Conservation (phyloP, 2,329 filamentous ascomycete genomes). For the Phialocephala sp. region DNA sequence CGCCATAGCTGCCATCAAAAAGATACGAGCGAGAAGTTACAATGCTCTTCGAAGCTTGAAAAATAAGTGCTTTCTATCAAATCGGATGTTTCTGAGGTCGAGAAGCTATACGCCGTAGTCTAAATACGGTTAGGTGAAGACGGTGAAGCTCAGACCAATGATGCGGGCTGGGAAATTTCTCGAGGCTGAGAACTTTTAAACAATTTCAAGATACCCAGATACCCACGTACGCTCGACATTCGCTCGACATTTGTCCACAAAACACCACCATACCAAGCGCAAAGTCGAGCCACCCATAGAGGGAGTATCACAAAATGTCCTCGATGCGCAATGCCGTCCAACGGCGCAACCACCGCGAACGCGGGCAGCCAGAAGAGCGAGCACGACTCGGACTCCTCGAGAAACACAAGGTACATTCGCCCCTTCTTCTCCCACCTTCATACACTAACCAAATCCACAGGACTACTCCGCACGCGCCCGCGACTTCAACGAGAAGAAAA, state of each 20-base stretch:
- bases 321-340: slow-evolving; percentile 71
- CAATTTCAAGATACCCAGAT: slow-evolving; percentile 7
- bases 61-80: neutral
- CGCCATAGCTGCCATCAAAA: slow-evolving; percentile 41
- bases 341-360: slow-evolving; percentile 86
- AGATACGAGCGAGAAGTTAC: neutral
- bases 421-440: slow-evolving; percentile 11
- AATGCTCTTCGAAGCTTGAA: neutral
- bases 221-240: too few relatives aligned
- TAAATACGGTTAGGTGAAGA: neutral
- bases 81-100: slow-evolving; percentile 25
- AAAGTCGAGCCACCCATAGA: neutral
- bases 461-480: slow-evolving; percentile 69
- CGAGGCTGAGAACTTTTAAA: slow-evolving; percentile 26
- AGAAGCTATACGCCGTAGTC: neutral
- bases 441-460: slow-evolving; percentile 42
- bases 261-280: neutral
- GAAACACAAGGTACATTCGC: slow-evolving; percentile 79
- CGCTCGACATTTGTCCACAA: too few relatives aligned
- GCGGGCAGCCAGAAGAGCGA: slow-evolving; percentile 84
- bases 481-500: slow-evolving; percentile 71
- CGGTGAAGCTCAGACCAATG: neutral
- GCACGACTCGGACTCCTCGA: slow-evolving; percentile 89
- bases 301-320: slow-evolving; percentile 50
- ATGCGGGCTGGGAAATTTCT: slow-evolving; percentile 13